Base-by-base conservation (phyloP, 805 yeast genomes). In the Candida gorgasii region DNA sequence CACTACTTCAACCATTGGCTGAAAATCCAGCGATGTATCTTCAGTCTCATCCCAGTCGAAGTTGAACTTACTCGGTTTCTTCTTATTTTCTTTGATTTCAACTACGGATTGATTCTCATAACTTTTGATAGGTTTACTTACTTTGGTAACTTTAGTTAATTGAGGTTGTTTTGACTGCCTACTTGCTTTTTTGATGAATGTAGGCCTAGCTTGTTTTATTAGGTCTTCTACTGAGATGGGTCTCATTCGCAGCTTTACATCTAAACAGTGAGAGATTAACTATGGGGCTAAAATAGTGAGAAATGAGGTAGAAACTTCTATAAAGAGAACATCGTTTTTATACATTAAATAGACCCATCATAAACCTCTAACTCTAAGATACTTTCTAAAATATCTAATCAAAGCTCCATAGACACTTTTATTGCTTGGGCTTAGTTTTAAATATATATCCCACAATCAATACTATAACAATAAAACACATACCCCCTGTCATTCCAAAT, bases 1-100 rank as follows among this genome's bases (percentile, higher is more conserved):
- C 5, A 52, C 51, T 7, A 41, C 24, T 5, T 44, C 51, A 23
- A 49, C 33, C 14, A 73, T 57, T 0, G 83, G 80, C 39, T 65
- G 65, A 42, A 66, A 71, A 1, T 62, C 63, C 0, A 49, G 47
- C 0, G 79, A 55, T 0, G 95, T 86, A 55, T 88, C 96, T 11
- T 86, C 93, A 0, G 69, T 67, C 1, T 62, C 67, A 44, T 74
- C 73, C 95, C 96, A 88, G 9, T 76, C 83, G 59, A 87, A 86
- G 8, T 71, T 67, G 60, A 84, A 86, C 50, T 73, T 75, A 12
- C 39, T 40, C 17, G 7, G 19, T 16, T 22, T 17, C 29, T 23
- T 29, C 30, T 9, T 34, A 8, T 13, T 17, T 34, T 34, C 38
- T 17, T 22, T 23, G n/a, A 29, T 8, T 14, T 34, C 13, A 14